Base-by-base conservation (phyloP, 208 protist species). In the Novymonas esmeraldas region DNA sequence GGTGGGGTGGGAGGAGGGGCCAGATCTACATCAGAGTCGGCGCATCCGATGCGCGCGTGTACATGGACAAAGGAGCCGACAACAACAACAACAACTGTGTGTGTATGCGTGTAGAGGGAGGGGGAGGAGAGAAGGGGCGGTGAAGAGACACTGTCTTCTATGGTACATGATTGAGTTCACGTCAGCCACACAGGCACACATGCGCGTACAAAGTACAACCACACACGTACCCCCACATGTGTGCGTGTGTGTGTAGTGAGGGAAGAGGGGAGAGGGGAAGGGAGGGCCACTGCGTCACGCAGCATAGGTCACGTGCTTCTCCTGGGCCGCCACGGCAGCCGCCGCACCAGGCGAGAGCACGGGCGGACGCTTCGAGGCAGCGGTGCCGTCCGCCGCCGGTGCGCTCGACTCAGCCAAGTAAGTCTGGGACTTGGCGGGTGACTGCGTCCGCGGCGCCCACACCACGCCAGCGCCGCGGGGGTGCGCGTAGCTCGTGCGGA, bases 391-490 rank as follows among this genome's bases (percentile, higher is more conserved):
- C 24, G 67, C 48, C 20, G 52, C 28, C 28, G 67, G 38, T 16
- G 20, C 41, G 20, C 64, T 66, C 31, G 45, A 72, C 16, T 76
- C 61, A 16, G 70, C 76, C 50, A 18, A 20, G 6, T 61, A 52
- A 22, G 29, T 46, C 46, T 65, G 39, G 31, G 48, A 22, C 49
- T 39, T 41, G 6, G 42, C 38, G 38, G 22, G 22, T 34, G 46
- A 42, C 34, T 38, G 16, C 38, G 18, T 18, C 55, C 50, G 29
- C 44, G 50, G 16, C 49, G 70, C 65, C 90, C 90, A 96, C n/a
- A 96, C 86, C 39, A 96, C 74, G 44, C 90, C 90, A 13, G 87
- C 76, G 34, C 90, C 90, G 18, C 83, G 76, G 20, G 90, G 90
- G 52, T 89, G 83, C 6, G 72, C 44, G 28, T 78, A 66, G 54